Evolutionary conservation across 2,329 filamentous ascomycete species (phyloP), one percentile per base, ranked within the genome.

Genomic region (Hypoxylon sp.): DNA sequence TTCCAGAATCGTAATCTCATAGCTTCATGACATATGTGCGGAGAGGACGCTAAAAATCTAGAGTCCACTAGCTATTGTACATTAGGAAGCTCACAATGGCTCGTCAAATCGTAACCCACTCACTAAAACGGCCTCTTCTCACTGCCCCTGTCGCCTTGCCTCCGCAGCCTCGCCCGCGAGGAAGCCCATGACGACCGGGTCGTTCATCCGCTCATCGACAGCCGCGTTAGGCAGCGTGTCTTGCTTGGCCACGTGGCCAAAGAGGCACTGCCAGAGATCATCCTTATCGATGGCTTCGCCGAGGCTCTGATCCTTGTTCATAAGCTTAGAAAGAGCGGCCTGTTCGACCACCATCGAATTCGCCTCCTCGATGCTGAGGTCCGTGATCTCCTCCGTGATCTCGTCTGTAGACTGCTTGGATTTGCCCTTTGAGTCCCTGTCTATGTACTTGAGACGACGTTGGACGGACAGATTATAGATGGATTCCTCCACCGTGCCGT

Each of bases 201-300:
- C 35, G 54, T 58, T 59, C 37, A 46, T 54, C 17, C 58, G 46
- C 29, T 57, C 53, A 32, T 80, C 78, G 3, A 62, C 58, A 10
- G 44, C 62, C n/a, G 67, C 62, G n/a, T 27, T 13, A 13, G 3
- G 35, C 6, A 55, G 73, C 39, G 76, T 75, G 65, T 78, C 73
- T 37, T 77, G 75, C 65, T 78, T 80, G 37, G 77, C 76, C 15
- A 85, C 84, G 53, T 83, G 80, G 0, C 92, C 92, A 83, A 98
- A 98, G 1, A 98, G 81, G 79, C 95, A 98, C 69, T 89, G 88
- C 95, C 94, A 98, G 47, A 98, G 77, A 78, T 98, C 95, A 11
- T 89, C 87, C 69, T 91, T 87, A 48, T 88, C 86, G 2, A 98
- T 92, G 62, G 92, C 83, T 80, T 98, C 96, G 0, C 95, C 95